Percentiles rank a stretch among this genome's conserved stretches.
phyloP scores from a whole-genome alignment of 1,284 basidiomycete species.

The Xerocomus amazonicus region DNA sequence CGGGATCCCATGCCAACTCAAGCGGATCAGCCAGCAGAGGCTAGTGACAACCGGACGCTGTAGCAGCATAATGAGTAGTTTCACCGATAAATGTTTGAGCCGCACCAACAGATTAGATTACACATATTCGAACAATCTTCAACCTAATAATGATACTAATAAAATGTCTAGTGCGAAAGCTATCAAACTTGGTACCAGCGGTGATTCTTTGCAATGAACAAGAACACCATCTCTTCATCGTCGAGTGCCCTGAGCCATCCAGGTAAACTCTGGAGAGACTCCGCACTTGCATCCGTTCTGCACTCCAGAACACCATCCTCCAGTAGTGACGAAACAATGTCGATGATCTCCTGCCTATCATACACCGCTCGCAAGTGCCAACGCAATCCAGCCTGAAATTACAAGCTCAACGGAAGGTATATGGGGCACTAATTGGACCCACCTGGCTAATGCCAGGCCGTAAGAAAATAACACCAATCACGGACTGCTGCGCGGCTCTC shows the following conservation, averaged over 20 bases:
- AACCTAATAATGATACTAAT: slow-evolving; percentile 11
- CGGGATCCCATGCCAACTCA: neutral
- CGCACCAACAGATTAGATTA: too few species aligned
- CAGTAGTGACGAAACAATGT: slow-evolving; percentile 55
- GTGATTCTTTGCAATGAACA: slow-evolving; percentile 41
- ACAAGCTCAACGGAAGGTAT: slow-evolving; percentile 5
- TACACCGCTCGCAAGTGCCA: slow-evolving; percentile 65
- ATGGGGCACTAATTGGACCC: slow-evolving; percentile 21
- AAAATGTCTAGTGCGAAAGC: too few species aligned
- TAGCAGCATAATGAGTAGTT: too few species aligned
- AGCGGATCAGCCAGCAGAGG: neutral
- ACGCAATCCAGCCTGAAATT: slow-evolving; percentile 56
- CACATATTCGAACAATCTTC: too few species aligned
- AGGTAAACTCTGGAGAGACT: slow-evolving; percentile 19
- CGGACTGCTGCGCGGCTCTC: slow-evolving; percentile 65
- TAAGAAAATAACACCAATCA: slow-evolving; percentile 61
- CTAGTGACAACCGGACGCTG: too few species aligned
- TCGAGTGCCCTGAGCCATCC: slow-evolving; percentile 37
- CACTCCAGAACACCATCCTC: slow-evolving; percentile 46
- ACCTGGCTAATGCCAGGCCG: slow-evolving; percentile 77
- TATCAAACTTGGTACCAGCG: slow-evolving; percentile 52
- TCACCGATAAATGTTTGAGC: too few species aligned
- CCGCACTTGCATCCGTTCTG: slow-evolving; percentile 25
- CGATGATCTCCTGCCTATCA: slow-evolving; percentile 72
- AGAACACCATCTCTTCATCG: slow-evolving; percentile 46